Conservation (phyloP, 768 basidiomycete species). For the Ephemerocybe angulata region DNA sequence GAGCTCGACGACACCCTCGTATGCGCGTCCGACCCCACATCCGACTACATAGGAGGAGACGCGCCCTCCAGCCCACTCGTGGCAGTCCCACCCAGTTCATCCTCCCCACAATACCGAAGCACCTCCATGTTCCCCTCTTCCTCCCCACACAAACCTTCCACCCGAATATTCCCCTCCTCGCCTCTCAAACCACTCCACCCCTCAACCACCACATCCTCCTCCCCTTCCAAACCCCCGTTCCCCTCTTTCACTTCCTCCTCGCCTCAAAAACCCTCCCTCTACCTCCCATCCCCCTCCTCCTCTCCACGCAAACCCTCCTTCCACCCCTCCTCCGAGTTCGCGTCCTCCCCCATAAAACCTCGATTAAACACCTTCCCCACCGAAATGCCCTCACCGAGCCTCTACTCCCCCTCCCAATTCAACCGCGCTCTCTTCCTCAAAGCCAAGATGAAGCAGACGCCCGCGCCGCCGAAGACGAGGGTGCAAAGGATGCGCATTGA, state of each 20-base stretch:
- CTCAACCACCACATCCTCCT: too few species aligned
- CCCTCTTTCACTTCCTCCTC: constrained; percentile 7
- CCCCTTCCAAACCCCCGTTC: neutral
- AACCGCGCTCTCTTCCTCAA: constrained; percentile 15
- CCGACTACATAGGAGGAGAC: too few species aligned
- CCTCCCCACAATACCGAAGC: constrained; percentile 3
- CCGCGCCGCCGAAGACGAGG: constrained; percentile 36
- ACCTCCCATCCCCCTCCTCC: constrained; percentile 6
- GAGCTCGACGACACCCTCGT: neutral
- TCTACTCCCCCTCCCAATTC: constrained; percentile 10
- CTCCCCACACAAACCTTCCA: constrained; percentile 3
- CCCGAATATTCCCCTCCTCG: neutral
- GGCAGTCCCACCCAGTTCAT: too few species aligned
- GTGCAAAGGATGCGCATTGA: constrained; percentile 35
- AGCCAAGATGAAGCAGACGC: constrained; percentile 26
- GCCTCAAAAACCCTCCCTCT: constrained; percentile 1
- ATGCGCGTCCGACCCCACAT: neutral
- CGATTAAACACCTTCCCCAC: neutral
- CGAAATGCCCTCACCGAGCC: constrained; percentile 8
- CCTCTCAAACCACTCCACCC: neutral
- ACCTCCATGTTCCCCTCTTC: constrained; percentile 3
- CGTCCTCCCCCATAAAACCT: neutral
- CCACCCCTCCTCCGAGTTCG: constrained; percentile 6
- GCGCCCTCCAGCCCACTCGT: too few species aligned
- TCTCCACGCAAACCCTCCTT: constrained; percentile 4